A percentile compares a stretch with the other conserved stretches of the same genome.
phyloP scores from a whole-genome alignment of 805 yeast species.

The Nakazawaea peltata region DNA sequence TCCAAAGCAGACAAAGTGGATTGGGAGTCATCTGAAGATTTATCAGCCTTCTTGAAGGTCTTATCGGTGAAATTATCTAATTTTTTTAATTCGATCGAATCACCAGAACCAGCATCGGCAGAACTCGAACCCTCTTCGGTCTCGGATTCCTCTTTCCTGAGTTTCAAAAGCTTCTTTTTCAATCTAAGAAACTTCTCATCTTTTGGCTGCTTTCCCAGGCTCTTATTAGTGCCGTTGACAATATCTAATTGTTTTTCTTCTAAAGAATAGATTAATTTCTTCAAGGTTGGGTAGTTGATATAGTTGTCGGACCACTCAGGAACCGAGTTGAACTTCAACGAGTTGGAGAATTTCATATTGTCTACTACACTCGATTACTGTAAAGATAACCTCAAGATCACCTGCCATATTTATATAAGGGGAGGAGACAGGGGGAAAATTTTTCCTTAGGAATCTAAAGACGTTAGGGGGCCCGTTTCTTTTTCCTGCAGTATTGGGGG shows the following conservation, averaged over 20 bases:
- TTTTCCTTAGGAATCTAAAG: no score
- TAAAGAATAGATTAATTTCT: constrained; percentile 47
- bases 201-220: background rate
- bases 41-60: constrained; percentile 13
- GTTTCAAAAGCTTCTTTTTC: background rate
- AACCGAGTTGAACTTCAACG: constrained; percentile 42
- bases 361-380: no score
- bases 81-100: constrained; percentile 3
- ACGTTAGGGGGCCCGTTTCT: no score
- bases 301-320: constrained; percentile 45
- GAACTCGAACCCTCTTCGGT: background rate
- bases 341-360: constrained; percentile 40
- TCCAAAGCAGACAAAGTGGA: constrained; percentile 2
- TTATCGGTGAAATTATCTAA: constrained; percentile 10
- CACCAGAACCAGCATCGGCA: background rate
- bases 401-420: background rate
- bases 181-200: background rate
- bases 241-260: constrained; percentile 29
- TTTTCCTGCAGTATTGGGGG: no score
- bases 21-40: constrained; percentile 11
- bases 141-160: background rate
- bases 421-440: background rate
- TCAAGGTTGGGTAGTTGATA: constrained; percentile 38
- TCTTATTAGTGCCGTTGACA: background rate
- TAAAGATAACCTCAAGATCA: background rate